These are phyloP conservation scores for Nigrograna mackinnonii DNA, from an alignment of 2,329 filamentous ascomycete species.

Conservation along the genomic window DNA sequence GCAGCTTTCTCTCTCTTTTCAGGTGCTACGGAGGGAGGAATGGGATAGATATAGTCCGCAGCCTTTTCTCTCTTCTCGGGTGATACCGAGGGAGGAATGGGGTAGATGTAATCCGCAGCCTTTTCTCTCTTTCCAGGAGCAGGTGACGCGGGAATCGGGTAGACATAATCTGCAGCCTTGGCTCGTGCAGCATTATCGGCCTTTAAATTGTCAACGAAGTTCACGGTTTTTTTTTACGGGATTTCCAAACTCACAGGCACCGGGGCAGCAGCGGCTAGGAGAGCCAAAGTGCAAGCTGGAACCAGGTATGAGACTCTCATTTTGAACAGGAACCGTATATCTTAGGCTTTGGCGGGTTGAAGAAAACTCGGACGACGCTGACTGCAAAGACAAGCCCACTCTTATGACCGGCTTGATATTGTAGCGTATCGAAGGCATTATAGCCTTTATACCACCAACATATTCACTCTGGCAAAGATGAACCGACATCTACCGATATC, in stretches of 20 bases:
- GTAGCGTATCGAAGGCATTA: too few relatives aligned
- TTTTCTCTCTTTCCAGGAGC: not conserved
- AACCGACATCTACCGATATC: not conserved
- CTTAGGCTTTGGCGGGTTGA: not conserved
- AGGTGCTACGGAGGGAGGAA: not conserved
- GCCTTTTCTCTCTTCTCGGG: not conserved
- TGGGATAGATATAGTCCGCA: not conserved
- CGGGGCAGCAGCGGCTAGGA: not conserved
- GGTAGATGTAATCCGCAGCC: not conserved
- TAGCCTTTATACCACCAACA: not conserved
- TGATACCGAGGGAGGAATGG: not conserved
- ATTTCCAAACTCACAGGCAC: not conserved
- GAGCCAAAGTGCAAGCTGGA: not conserved
- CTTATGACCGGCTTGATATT: too few relatives aligned
- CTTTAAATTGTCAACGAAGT: not conserved
- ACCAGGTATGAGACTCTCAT: not conserved
- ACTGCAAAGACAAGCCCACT: not conserved
- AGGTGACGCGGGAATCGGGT: not conserved
- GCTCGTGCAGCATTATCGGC: not conserved
- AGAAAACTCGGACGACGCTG: not conserved
- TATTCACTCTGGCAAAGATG: not conserved
- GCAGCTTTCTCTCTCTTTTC: not conserved
- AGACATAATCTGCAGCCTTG: not conserved
- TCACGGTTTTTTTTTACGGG: not conserved
- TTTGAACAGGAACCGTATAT: not conserved